phyloP scores from a whole-genome alignment of 164 flowering plant species.

The Stephania cephalantha region DNA sequence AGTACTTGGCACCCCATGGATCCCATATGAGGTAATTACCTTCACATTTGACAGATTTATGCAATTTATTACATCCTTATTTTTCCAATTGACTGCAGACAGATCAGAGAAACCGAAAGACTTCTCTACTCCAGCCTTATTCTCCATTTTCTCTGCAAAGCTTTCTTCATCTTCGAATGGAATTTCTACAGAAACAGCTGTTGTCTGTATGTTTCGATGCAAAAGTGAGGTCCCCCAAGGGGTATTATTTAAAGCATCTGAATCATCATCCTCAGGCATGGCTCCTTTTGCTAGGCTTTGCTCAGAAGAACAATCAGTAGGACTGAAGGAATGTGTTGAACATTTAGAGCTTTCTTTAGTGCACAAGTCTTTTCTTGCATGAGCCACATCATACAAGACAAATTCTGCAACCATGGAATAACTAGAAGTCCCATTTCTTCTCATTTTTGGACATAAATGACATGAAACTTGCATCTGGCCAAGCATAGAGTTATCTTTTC shows the following conservation, averaged over 20 bases:
- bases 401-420: slow-evolving; percentile 72
- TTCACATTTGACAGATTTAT: slow-evolving; percentile 32
- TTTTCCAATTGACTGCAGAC: slow-evolving; percentile 24
- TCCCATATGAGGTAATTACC: slow-evolving; percentile 66
- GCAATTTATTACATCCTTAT: slow-evolving; percentile 10
- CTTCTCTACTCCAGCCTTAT: slow-evolving; percentile 18
- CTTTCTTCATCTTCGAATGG: slow-evolving; percentile 65
- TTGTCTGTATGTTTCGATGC: slow-evolving; percentile 62
- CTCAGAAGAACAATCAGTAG: slow-evolving; percentile 16
- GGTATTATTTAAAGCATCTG: slow-evolving; percentile 21
- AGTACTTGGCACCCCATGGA: slow-evolving; percentile 60
- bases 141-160: slow-evolving; percentile 39
- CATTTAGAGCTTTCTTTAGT: slow-evolving; percentile 20
- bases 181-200: slow-evolving; percentile 62
- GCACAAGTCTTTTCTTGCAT: slow-evolving; percentile 34
- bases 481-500: slow-evolving; percentile 47
- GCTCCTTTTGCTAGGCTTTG: slow-evolving; percentile 15
- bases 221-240: slow-evolving; percentile 45
- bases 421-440: slow-evolving; percentile 32
- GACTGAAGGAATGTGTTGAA: slow-evolving; percentile 18
- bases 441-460: slow-evolving; percentile 49
- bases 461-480: slow-evolving; percentile 90
- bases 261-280: slow-evolving; percentile 13
- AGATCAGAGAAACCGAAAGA: slow-evolving; percentile 22
- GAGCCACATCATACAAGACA: slow-evolving; percentile 68